phyloP scores from a whole-genome alignment of 345 rosid genomes.

The Aethionema arabicum region DNA sequence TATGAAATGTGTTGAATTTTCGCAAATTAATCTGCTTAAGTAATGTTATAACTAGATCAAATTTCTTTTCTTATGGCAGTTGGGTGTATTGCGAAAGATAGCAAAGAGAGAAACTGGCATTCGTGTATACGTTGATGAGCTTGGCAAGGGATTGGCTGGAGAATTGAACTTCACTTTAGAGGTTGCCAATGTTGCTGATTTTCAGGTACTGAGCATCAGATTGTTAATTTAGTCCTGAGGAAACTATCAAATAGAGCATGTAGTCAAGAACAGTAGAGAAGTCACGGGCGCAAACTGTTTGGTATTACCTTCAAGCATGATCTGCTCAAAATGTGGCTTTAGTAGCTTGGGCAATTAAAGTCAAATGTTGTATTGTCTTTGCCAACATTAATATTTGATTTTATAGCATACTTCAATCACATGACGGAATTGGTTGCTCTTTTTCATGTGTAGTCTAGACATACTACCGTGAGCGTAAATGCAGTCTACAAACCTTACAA shows the following conservation, averaged over 20 bases:
- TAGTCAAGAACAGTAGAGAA: slow-evolving; percentile 18
- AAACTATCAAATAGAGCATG: neutral
- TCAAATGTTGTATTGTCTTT: neutral
- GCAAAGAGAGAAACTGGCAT: slow-evolving; percentile 82
- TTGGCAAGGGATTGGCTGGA: slow-evolving; percentile 91
- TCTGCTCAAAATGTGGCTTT: slow-evolving; percentile 6
- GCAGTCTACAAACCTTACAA: no score
- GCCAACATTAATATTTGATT: no score
- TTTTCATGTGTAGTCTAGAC: no score
- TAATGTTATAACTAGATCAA: slow-evolving; percentile 26
- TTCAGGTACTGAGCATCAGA: slow-evolving; percentile 51
- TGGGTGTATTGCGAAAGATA: slow-evolving; percentile 81
- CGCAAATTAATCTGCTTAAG: slow-evolving; percentile 15
- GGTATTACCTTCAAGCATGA: neutral
- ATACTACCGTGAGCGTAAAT: no score
- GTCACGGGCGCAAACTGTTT: neutral
- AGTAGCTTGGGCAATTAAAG: slow-evolving; percentile 16
- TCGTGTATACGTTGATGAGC: slow-evolving; percentile 92
- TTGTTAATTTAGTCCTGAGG: slow-evolving; percentile 10
- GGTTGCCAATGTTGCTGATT: slow-evolving; percentile 81
- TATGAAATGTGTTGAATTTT: slow-evolving; percentile 18
- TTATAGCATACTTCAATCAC: no score
- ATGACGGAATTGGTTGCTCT: no score
- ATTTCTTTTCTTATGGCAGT: slow-evolving; percentile 46
- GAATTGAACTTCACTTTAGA: slow-evolving; percentile 85